Evolutionary conservation across 257 asterid genomes (phyloP), one percentile per base, ranked within the genome.

Genomic region (Scutellaria baicalensis): DNA sequence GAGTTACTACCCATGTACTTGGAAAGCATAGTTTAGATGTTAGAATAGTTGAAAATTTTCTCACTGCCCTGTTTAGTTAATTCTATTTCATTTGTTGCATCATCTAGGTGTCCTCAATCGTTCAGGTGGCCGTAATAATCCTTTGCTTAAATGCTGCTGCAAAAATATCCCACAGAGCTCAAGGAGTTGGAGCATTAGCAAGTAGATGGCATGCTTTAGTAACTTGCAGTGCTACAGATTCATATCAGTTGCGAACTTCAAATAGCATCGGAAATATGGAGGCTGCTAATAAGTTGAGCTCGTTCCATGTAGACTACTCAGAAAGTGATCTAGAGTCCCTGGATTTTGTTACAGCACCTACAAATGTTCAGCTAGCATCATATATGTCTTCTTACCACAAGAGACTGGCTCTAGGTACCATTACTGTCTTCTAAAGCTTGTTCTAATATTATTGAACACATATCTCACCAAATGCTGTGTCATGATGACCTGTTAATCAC

Each of bases 111-210:
- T 81, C 91, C 27, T 79, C 96, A 9, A 67, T 85, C 12, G 91
- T 90, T 69, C 95, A 90, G 67, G 86, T 90, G 62, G 93, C 83
- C 13, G 91, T 90, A 20, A 65, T 86, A 66, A 79, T 82, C 73
- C 86, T 90, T 31, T 86, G 97, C 80, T 68, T 90, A 75, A 90
- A 88, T 35, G 93, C 85, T 12, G 95, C 95, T 67, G 88, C 95
- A 13, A 88, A 86, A 76, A 90, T 90, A 79, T 86, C 95, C 52
- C 97, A 88, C 77, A 78, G 89, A 82, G 93, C 97, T 9, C 97
- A 90, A 74, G 85, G 85, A 27, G 70, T 90, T 9, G 93, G 90
- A 40, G 84, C 93, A 31, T 20, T 84, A 52, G 91, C 93, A 10
- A 80, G 90, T 78, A 75, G 84, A 61, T 90, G 95, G 95, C 95